These are phyloP conservation scores for Pyrenochaeta sp. DNA, from an alignment of 2,329 filamentous ascomycete genomes.

Conservation along the genomic window DNA sequence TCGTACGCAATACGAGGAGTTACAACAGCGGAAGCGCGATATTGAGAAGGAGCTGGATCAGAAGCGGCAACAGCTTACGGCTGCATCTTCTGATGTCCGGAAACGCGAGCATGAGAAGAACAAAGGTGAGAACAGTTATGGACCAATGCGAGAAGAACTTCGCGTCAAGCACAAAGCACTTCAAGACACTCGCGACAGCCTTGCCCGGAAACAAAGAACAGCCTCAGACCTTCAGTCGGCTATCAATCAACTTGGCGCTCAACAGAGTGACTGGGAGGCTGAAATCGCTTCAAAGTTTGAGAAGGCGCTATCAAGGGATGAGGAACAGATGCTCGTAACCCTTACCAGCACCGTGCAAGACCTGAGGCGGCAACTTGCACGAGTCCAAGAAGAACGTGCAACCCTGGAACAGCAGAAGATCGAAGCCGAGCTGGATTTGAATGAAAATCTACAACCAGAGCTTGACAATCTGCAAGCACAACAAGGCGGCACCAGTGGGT, in stretches of 20 bases:
- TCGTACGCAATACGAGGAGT: constrained; percentile 75
- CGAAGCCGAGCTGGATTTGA: constrained; percentile 83
- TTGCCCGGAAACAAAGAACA: constrained; percentile 74
- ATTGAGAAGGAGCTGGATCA: constrained; percentile 76
- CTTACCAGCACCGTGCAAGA: constrained; percentile 75
- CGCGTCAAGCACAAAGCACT: constrained; percentile 77
- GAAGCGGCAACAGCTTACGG: constrained; percentile 89
- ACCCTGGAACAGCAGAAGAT: constrained; percentile 84
- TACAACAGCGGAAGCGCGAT: constrained; percentile 69
- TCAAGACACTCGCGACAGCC: constrained; percentile 74
- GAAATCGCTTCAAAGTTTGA: constrained; percentile 90
- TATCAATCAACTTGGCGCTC: constrained; percentile 69
- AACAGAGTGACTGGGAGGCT: constrained; percentile 77
- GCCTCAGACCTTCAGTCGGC: constrained; percentile 73
- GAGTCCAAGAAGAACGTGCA: constrained; percentile 75
- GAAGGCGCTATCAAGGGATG: constrained; percentile 82
- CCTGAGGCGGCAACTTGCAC: constrained; percentile 78
- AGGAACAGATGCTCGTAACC: constrained; percentile 80
- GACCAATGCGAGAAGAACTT: constrained; percentile 79
- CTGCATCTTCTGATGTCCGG: constrained; percentile 81
- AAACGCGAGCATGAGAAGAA: constrained; percentile 81
- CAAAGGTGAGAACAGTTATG: constrained; percentile 83
- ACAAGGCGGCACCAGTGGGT: constrained; percentile 61
- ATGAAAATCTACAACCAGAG: constrained; percentile 86
- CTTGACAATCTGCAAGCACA: constrained; percentile 75